Evolutionary conservation across 2,329 filamentous ascomycete genomes (phyloP).

Genomic region (Epichloe gansuensis): DNA sequence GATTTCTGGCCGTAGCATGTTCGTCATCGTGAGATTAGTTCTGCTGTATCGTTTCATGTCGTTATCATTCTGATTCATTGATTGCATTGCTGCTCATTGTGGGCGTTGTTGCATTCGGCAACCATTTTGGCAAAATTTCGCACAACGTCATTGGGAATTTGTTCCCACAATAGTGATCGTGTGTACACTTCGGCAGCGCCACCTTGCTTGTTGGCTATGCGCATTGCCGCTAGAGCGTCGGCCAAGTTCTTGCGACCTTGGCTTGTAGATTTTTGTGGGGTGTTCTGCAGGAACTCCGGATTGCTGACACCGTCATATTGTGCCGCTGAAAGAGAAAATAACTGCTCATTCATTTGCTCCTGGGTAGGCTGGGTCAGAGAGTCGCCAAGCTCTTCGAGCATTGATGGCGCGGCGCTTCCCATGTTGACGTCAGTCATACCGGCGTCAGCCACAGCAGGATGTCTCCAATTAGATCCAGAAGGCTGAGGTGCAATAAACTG

Average conservation of each 20-base stretch:
- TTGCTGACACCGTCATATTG: conserved; percentile 69
- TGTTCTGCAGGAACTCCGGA: conserved; percentile 54
- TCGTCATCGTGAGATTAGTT: conserved; percentile 24
- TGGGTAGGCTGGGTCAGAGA: conserved; percentile 62
- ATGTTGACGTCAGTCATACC: conserved; percentile 28
- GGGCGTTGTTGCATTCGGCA: conserved; percentile 51
- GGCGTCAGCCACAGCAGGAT: conserved; percentile 26
- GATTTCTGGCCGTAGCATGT: conserved; percentile 12
- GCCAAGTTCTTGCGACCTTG: conserved; percentile 62
- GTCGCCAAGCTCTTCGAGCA: conserved; percentile 54
- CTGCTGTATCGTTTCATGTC: conserved; percentile 20
- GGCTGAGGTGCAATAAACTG: conserved; percentile 37
- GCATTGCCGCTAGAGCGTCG: conserved; percentile 69
- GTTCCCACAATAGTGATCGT: conserved; percentile 83
- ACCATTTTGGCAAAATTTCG: conserved; percentile 88
- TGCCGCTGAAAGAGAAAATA: conserved; percentile 72
- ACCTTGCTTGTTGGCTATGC: conserved; percentile 53
- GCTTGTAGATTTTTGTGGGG: conserved; percentile 40
- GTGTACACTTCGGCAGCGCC: conserved; percentile 79
- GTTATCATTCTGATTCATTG: conserved; percentile 29
- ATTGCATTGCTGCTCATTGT: conserved; percentile 30
- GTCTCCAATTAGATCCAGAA: conserved; percentile 36
- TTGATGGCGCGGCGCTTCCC: conserved; percentile 37
- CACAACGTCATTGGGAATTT: conserved; percentile 84
- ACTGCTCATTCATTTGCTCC: conserved; percentile 76